Evolutionary conservation across 805 yeast species (phyloP), one percentile per base, ranked within the genome.

Genomic region (Saccharomyces paradoxus): DNA sequence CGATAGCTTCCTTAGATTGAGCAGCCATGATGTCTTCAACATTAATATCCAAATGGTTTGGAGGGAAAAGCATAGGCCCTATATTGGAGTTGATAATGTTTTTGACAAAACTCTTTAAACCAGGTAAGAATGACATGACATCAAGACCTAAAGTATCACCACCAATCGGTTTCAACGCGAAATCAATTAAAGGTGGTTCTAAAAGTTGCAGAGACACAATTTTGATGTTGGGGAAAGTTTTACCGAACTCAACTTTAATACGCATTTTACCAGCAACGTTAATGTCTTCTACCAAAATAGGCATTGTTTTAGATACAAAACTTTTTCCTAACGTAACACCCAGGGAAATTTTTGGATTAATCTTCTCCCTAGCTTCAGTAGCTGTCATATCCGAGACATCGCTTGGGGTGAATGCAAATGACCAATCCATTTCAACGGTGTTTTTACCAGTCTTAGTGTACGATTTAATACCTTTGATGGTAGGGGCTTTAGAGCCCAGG

Each of bases 101-200:
- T 58, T 84, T 86, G 53, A 87, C 90, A 64, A 87, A 83, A 2
- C 82, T 74, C 26, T 88, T 78, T 65, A 87, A 79, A 58, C 94
- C 94, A 3, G 96, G 96, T 59, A 87, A 78, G 61, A 87, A 77
- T 2, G 91, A 83, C 95, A 87, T 87, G 61, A 87, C 80, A 72
- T 87, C 96, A 48, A 87, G 65, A 57, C 96, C 96, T 56, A 87
- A 77, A n/a, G 91, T 84, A 67, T 87, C 92, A 72, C 95, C 94
- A 68, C 94, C 94, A 52, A 87, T 86, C 9, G 96, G 96, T 67
- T 87, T 87, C 74, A 87, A 79, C 22, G 83, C 85, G 67, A 86
- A 87, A 65, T 85, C 91, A 64, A 87, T 85, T 30, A 78, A 76
- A 41, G 94, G 94, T 21, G 92, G 86, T 67, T 87, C 92, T 63